Conservation (phyloP, 306 rosid species). For the Sesbania bispinosa region DNA sequence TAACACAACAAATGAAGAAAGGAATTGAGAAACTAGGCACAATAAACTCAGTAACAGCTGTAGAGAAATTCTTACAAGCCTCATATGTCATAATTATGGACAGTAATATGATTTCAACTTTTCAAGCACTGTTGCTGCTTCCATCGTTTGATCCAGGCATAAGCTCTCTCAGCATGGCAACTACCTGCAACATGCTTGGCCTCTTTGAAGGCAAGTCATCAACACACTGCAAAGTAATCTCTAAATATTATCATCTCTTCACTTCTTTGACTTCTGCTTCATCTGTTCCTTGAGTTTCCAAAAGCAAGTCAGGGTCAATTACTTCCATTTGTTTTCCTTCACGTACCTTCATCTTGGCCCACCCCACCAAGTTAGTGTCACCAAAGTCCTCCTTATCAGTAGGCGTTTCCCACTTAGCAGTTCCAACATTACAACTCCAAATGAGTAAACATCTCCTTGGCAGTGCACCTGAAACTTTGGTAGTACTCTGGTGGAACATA, state of each 20-base stretch:
- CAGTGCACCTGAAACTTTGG: conserved; percentile 97
- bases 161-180: conserved; percentile 77
- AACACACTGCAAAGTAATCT: conserved; percentile 68
- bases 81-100: conserved; percentile 35
- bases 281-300: conserved; percentile 60
- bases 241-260: conserved; percentile 82
- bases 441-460: conserved; percentile 92
- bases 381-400: conserved; percentile 95
- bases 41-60: conserved; percentile 33
- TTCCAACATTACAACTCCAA: conserved; percentile 86
- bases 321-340: conserved; percentile 95
- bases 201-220: conserved; percentile 89
- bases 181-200: conserved; percentile 95
- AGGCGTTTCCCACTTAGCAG: conserved; percentile 78
- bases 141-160: conserved; percentile 76
- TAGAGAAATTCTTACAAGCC: conserved; percentile 47
- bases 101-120: neutral
- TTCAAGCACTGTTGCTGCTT: conserved; percentile 81
- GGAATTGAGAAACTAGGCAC: conserved; percentile 32
- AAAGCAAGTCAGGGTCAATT: conserved; percentile 68
- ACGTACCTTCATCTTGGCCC: conserved; percentile 84
- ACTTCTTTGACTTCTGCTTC: conserved; percentile 87
- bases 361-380: conserved; percentile 92
- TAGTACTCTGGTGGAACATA: conserved; percentile 98
- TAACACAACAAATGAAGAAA: conserved; percentile 27